Base-by-base conservation (phyloP, 495 filamentous ascomycete species). In the Daldinia bambusicola region DNA sequence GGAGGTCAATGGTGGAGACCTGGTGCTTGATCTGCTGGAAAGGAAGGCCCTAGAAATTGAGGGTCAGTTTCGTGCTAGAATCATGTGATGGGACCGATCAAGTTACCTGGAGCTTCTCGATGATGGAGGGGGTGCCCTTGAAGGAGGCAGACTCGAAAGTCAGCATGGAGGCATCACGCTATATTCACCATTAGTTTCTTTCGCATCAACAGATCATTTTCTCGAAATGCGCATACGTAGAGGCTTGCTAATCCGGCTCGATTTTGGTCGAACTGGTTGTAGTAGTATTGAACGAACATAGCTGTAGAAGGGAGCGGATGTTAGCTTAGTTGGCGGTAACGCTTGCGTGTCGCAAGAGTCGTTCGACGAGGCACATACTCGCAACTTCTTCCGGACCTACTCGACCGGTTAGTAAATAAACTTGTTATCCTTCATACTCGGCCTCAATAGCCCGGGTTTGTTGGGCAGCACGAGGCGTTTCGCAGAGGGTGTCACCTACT, bases 161-260 rank as follows among this genome's bases (percentile, higher is more conserved):
- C 84, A 98, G 84, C 91, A 96, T 96, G 45, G 95, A 98, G 48
- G 90, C 77, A 0, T 90, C 87, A 65, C 93, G 89, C 95, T 98
- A 59, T 77, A 63, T 16, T 16, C 22, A 38, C 36, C 14, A 18
- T 70, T 65, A 51, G 36, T 45, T 66, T 6, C 61, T 10, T 62
- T 41, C 31, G 16, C 41, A 26, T 62, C 22, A 22, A 41, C 69
- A 38, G 48, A 6, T 32, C 37, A 45, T 41, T 31, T 41, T 31
- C 36, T 55, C 10, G 3, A 26, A 18, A 30, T 13, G 20, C 26
- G 40, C 59, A 58, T 67, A 74, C 94, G 83, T 98, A 98, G 81
- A 98, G 91, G 55, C 80, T 72, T 2, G 80, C 82, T 26, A 98
- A 85, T 10, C 76, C 69, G 22, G 67, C 67, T 62, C 93, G 90